Base-by-base conservation (phyloP, 2,329 filamentous ascomycete species). In the Exophiala mesophila region DNA sequence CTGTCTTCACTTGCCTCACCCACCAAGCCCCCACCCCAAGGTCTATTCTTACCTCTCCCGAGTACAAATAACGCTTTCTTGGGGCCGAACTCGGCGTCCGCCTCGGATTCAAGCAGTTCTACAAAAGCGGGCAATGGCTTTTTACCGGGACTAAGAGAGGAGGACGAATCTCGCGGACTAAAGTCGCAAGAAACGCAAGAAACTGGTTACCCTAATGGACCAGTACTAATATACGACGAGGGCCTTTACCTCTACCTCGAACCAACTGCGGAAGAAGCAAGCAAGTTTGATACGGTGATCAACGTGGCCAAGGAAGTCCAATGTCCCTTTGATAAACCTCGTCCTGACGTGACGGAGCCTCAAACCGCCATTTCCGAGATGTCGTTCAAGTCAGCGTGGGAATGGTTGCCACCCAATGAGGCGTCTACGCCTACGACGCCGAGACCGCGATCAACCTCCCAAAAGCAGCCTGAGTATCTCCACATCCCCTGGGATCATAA, bases 401-500 rank as follows among this genome's bases (percentile, higher is more conserved):
- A 71, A 44, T 66, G 59, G 41, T 59, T 62, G 21, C 55, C 55
- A 6, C 41, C 62, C 33, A 57, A 61, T 17, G 59, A 64, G n/a
- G 31, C 33, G 2, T 38, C 41, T n/a, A 54, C 50, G 20, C 50
- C 53, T 2, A 51, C 52, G 15, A 53, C 50, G 5, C 52, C 54
- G 6, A 45, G 42, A 36, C 52, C 45, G 18, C 34, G 20, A n/a
- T 39, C 39, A 3, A 41, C 44, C 19, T 41, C 29, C n/a, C 31
- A 31, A 18, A 47, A 49, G 12, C 39, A 43, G 23, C 78, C 78
- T 2, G 78, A 82, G 56, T 82, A 82, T 55, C 73, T 82, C 18
- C 78, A 82, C 56, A 74, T 82, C 39, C 71, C 70, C 6, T 82
- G 78, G 78, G 78, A 82, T 53, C 78, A 82, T 59, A 82, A 82